Conservation (phyloP, 768 basidiomycete genomes). For the Amanita rimosa region DNA sequence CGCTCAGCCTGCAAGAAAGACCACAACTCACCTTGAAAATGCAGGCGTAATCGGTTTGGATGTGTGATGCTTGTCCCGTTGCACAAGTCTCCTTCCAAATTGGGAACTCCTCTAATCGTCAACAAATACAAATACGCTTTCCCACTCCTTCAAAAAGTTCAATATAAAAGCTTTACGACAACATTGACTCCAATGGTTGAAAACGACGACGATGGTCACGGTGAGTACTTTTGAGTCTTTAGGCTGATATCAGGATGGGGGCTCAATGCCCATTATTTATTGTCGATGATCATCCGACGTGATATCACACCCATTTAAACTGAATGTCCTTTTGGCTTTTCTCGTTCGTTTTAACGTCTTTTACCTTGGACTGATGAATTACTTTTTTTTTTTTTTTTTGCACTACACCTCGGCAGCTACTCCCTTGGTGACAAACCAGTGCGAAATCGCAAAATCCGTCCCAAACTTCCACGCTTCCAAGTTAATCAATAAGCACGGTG, state of each 20-base stretch:
- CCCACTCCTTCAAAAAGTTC: no score
- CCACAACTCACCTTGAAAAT: constrained; percentile 56
- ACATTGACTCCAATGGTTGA: no score
- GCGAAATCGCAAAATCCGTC: no score
- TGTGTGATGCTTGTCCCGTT: no score
- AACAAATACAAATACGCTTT: neutral
- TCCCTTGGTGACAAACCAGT: no score
- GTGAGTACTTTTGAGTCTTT: no score
- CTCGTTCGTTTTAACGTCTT: neutral
- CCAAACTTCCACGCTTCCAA: no score
- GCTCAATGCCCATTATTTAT: neutral
- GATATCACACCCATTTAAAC: neutral
- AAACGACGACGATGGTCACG: no score
- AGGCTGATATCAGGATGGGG: neutral
- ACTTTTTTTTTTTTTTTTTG: no score
- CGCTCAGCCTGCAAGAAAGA: constrained; percentile 13
- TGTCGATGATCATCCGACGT: neutral
- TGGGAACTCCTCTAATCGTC: neutral
- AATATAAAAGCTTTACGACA: no score
- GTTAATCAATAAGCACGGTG: no score
- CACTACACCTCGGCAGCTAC: no score
- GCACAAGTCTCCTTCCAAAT: neutral
- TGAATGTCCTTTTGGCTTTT: neutral
- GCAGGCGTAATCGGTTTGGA: constrained; percentile 26
- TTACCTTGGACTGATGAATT: neutral